A percentile compares a stretch with the other conserved stretches of the same genome.
phyloP scores from a whole-genome alignment of 2,329 filamentous ascomycete genomes.

The Venturia pyrina region DNA sequence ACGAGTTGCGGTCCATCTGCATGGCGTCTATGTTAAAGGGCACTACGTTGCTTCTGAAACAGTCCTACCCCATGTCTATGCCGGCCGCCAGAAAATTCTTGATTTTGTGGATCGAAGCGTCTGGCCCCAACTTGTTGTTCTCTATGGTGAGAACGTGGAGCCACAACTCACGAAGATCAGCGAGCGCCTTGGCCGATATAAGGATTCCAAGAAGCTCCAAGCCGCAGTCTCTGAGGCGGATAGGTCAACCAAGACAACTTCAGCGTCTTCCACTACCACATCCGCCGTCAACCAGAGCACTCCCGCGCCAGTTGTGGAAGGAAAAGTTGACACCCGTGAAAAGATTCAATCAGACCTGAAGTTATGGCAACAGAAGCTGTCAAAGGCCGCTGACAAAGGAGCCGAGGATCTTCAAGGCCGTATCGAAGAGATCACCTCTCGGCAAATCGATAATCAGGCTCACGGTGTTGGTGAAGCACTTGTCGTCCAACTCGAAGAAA shows the following conservation, averaged over 20 bases:
- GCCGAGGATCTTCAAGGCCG: slow-evolving; percentile 55
- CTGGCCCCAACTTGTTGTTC: slow-evolving; percentile 68
- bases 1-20: slow-evolving; percentile 62
- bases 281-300: slow-evolving; percentile 12
- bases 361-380: slow-evolving; percentile 82
- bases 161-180: slow-evolving; percentile 89
- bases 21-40: slow-evolving; percentile 56
- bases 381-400: slow-evolving; percentile 75
- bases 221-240: slow-evolving; percentile 38
- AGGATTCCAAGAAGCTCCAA: slow-evolving; percentile 52
- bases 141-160: slow-evolving; percentile 89
- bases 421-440: slow-evolving; percentile 61
- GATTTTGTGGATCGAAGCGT: slow-evolving; percentile 65
- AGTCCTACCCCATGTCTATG: slow-evolving; percentile 61
- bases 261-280: background rate
- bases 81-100: slow-evolving; percentile 58
- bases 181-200: slow-evolving; percentile 73
- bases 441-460: slow-evolving; percentile 58
- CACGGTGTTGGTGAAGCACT: slow-evolving; percentile 55
- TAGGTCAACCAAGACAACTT: slow-evolving; percentile 34
- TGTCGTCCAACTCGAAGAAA: slow-evolving; percentile 57
- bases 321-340: slow-evolving; percentile 29
- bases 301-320: slow-evolving; percentile 16
- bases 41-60: slow-evolving; percentile 59
- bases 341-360: slow-evolving; percentile 68